Evolutionary conservation across 2,329 filamentous ascomycete species (phyloP).

Genomic region (Bipolaris sorokiniana): DNA sequence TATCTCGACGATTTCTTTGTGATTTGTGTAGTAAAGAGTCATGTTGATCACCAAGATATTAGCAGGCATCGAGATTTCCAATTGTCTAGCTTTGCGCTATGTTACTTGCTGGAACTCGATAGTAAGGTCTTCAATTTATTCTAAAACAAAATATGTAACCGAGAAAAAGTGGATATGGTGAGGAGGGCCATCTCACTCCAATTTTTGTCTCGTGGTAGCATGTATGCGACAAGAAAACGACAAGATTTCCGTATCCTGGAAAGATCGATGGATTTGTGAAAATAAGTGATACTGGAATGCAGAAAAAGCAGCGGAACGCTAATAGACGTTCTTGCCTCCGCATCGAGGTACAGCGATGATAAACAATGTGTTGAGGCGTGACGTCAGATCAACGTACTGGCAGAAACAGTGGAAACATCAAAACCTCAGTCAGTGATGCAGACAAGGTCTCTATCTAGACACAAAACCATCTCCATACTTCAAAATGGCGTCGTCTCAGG

Average conservation of each 20-base stretch:
- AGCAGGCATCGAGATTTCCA: no score
- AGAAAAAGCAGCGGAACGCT: background rate
- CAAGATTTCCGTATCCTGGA: background rate
- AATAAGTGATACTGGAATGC: background rate
- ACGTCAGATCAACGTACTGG: constrained; percentile 36
- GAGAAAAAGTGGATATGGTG: no score
- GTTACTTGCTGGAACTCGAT: no score
- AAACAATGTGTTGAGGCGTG: constrained; percentile 21
- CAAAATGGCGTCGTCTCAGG: constrained; percentile 12
- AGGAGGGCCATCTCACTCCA: no score
- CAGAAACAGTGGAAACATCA: constrained; percentile 12
- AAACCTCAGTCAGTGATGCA: constrained; percentile 2
- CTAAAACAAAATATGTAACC: no score
- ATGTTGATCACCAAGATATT: no score
- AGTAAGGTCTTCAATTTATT: no score
- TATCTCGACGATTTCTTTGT: no score
- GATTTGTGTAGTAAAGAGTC: no score
- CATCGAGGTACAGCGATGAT: background rate
- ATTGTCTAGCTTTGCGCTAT: no score
- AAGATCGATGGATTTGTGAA: background rate
- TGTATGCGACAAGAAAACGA: background rate
- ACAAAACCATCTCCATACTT: background rate
- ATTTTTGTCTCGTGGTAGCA: background rate
- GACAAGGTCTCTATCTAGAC: constrained; percentile 3
- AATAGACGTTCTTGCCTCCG: background rate